These are phyloP conservation scores for Atractiella rhizophila DNA, from an alignment of 768 basidiomycete species.

Conservation along the genomic window DNA sequence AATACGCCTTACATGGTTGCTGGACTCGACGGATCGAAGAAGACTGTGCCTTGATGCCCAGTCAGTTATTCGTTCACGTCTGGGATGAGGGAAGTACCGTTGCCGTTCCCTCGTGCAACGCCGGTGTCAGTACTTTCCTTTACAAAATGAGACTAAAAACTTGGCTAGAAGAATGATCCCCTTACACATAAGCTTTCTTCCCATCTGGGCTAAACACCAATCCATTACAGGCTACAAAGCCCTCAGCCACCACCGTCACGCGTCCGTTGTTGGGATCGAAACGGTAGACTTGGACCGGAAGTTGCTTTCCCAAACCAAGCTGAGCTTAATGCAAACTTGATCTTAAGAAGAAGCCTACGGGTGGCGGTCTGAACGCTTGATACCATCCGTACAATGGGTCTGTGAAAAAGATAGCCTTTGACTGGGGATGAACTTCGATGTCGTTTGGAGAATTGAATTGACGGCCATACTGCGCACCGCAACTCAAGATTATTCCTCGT, in stretches of 20 bases:
- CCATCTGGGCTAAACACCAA: not conserved
- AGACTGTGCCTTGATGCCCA: not conserved
- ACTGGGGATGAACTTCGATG: slow-evolving; percentile 40
- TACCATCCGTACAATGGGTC: slow-evolving; percentile 34
- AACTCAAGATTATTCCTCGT: too few relatives aligned
- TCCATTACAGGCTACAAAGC: not conserved
- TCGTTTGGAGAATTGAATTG: slow-evolving; percentile 65
- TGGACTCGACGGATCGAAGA: not conserved
- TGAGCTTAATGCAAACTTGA: too few relatives aligned
- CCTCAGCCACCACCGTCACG: not conserved
- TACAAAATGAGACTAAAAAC: too few relatives aligned
- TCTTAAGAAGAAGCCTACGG: too few relatives aligned
- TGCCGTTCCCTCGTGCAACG: too few relatives aligned
- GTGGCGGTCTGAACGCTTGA: slow-evolving; percentile 35
- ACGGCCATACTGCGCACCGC: too few relatives aligned
- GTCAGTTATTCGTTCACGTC: slow-evolving; percentile 10
- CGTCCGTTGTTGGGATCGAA: not conserved
- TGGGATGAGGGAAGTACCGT: slow-evolving; percentile 22
- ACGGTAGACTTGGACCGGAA: not conserved
- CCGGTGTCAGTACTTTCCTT: too few relatives aligned
- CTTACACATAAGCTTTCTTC: not conserved
- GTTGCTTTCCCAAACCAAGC: slow-evolving; percentile 16
- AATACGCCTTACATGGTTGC: not conserved
- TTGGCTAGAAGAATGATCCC: too few relatives aligned
- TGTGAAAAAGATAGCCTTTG: slow-evolving; percentile 47